These are phyloP conservation scores for Sclerotinia glacialis DNA, from an alignment of 2,329 filamentous ascomycete species.

Conservation along the genomic window DNA sequence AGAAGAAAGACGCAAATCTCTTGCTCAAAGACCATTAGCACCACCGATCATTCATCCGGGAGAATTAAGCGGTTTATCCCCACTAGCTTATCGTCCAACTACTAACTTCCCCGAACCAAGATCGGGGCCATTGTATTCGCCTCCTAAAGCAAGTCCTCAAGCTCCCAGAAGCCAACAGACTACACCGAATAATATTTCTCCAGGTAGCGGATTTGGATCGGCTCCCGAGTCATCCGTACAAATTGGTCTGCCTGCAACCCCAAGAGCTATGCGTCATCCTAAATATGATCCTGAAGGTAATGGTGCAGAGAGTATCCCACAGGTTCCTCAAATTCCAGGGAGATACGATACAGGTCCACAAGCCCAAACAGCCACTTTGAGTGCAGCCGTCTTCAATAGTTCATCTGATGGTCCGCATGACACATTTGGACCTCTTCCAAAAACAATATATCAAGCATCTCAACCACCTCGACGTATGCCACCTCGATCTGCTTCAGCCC, in stretches of 20 bases:
- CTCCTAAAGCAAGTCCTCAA: slow-evolving; percentile 41
- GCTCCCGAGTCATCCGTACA: slow-evolving; percentile 46
- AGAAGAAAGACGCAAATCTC: slow-evolving; percentile 80
- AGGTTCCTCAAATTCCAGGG: slow-evolving; percentile 52
- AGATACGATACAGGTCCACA: slow-evolving; percentile 41
- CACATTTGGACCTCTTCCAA: slow-evolving; percentile 37
- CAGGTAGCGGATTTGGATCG: slow-evolving; percentile 46
- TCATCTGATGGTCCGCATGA: slow-evolving; percentile 35
- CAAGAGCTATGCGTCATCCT: slow-evolving; percentile 81
- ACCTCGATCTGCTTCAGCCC: slow-evolving; percentile 62
- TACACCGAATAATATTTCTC: slow-evolving; percentile 40
- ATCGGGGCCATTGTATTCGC: slow-evolving; percentile 29
- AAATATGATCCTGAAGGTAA: slow-evolving; percentile 61
- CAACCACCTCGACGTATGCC: slow-evolving; percentile 49
- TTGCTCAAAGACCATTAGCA: slow-evolving; percentile 75
- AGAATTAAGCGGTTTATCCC: slow-evolving; percentile 45
- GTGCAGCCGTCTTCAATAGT: slow-evolving; percentile 25
- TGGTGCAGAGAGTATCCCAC: slow-evolving; percentile 56
- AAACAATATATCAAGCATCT: slow-evolving; percentile 38
- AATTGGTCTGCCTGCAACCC: slow-evolving; percentile 84
- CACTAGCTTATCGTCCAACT: slow-evolving; percentile 32
- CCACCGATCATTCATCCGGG: slow-evolving; percentile 76
- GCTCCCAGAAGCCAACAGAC: slow-evolving; percentile 63
- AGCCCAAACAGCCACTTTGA: background rate
- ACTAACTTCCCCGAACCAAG: slow-evolving; percentile 32